Evolutionary conservation across 805 yeast species (phyloP), one percentile per base, ranked within the genome.

Genomic region (Kuraishia hungarica): DNA sequence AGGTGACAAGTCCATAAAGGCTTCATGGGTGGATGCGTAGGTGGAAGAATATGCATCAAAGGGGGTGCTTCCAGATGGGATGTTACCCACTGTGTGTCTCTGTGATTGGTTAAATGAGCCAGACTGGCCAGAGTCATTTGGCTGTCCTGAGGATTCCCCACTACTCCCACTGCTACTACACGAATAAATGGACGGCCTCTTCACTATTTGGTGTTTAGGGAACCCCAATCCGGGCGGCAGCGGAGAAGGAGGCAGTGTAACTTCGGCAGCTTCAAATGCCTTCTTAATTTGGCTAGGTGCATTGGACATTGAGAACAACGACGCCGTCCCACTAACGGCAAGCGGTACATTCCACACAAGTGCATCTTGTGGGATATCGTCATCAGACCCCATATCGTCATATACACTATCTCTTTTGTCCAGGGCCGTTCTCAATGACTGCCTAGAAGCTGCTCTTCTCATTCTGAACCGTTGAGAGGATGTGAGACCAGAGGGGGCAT

Each of bases 291-390:
- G 53, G 50, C 20, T 51, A 48, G 29, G 51, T 19, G 49, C 50
- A 54, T 35, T 54, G 50, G 22, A 17, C 6, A 46, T 17, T 4
- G 56, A 55, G 39, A 69, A 63, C 2, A 71, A 59, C 15, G 72
- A 59, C 2, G 69, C 58, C 3, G 72, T 67, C 0, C 73, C 63
- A 4, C 64, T 58, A 24, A 63, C 65, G 1, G 84, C 78, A 64
- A 73, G 72, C 8, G 85, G 85, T 11, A 81, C 81, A 58, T 80
- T 80, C 74, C 78, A 80, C 55, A 79, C 76, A 17, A 73, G 53
- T 0, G 75, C 67, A 55, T 73, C 75, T 48, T 71, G 76, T 1
- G 66, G 62, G 24, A 73, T 68, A 28, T 74, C 75, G 53, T 71
- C 72, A 56, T 72, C 75, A 2, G 56, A 52, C 22, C 65, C 64